Evolutionary conservation across 331 rosid genomes (phyloP).

Genomic region (Pyrus hybrid): DNA sequence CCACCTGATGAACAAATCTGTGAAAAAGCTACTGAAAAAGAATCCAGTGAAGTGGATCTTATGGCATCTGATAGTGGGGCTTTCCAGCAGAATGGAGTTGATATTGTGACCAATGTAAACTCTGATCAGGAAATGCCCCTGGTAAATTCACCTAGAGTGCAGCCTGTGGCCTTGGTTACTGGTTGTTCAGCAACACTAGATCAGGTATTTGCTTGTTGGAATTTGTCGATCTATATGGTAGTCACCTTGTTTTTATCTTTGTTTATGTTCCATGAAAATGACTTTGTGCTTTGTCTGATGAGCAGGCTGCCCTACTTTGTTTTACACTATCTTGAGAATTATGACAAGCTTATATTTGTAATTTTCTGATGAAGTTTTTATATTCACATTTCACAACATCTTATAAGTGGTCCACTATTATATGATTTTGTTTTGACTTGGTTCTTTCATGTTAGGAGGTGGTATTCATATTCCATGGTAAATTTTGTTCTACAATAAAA

Average conservation of each 20-base stretch:
- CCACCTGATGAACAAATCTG: constrained; percentile 13
- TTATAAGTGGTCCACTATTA: not conserved
- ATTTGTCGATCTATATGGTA: not conserved
- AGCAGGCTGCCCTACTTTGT: too few species aligned
- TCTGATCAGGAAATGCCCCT: constrained; percentile 21
- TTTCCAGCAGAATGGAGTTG: constrained; percentile 33
- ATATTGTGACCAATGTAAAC: constrained; percentile 16
- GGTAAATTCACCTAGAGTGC: constrained; percentile 14
- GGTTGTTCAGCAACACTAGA: constrained; percentile 2
- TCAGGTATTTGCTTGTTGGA: constrained; percentile 23
- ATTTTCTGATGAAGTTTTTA: not conserved
- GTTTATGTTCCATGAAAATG: too few species aligned
- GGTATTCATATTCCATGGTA: not conserved
- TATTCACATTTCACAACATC: not conserved
- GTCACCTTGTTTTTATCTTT: not conserved
- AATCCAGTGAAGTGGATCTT: constrained; percentile 20
- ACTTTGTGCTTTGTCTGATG: too few species aligned
- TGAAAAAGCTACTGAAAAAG: constrained; percentile 11
- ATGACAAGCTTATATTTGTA: not conserved
- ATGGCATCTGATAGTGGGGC: constrained; percentile 15
- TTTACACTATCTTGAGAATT: not conserved
- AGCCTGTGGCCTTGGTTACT: constrained; percentile 13
- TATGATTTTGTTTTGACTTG: not conserved
- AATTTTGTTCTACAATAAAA: not conserved
- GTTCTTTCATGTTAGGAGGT: not conserved